Evolutionary conservation across 1,284 basidiomycete species (phyloP).

Genomic region (Leccinum ponderosum): DNA sequence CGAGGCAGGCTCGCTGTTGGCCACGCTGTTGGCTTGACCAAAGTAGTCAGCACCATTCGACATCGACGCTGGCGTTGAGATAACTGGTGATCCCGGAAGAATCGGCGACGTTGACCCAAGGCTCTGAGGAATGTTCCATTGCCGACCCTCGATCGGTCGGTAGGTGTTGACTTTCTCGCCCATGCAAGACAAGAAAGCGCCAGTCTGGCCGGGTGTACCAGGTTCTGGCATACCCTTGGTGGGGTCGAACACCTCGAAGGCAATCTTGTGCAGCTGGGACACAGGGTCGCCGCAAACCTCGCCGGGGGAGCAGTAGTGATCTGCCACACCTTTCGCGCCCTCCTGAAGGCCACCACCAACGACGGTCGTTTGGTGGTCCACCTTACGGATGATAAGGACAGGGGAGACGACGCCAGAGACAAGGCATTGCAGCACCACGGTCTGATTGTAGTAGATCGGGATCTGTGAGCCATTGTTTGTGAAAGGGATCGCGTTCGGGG

Average conservation of each 20-base stretch:
- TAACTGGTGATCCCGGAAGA: constrained; percentile 65
- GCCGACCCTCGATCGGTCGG: constrained; percentile 78
- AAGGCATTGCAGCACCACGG: constrained; percentile 92
- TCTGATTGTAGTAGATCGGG: constrained; percentile 95
- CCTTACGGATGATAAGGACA: constrained; percentile 89
- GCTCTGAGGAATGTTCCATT: constrained; percentile 56
- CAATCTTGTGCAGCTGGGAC: constrained; percentile 93
- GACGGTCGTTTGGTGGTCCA: constrained; percentile 88
- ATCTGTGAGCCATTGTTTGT: constrained; percentile 77
- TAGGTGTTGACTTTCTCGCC: constrained; percentile 88
- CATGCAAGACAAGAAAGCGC: constrained; percentile 84
- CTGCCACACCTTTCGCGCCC: constrained; percentile 78
- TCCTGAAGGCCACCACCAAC: constrained; percentile 86
- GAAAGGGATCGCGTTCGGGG: constrained; percentile 84
- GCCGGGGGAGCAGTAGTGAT: constrained; percentile 77
- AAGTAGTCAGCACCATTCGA: constrained; percentile 64
- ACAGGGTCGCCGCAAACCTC: constrained; percentile 94
- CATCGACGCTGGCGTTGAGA: constrained; percentile 62
- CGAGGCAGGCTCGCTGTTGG: constrained; percentile 67
- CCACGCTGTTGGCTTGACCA: constrained; percentile 37
- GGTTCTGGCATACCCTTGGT: constrained; percentile 67
- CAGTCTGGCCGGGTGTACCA: constrained; percentile 71
- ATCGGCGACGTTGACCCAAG: constrained; percentile 58
- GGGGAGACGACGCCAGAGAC: constrained; percentile 93
- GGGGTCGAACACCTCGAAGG: constrained; percentile 84